Evolutionary conservation across 305 asterid species (phyloP).

Genomic region (Fraxinus dipetala): DNA sequence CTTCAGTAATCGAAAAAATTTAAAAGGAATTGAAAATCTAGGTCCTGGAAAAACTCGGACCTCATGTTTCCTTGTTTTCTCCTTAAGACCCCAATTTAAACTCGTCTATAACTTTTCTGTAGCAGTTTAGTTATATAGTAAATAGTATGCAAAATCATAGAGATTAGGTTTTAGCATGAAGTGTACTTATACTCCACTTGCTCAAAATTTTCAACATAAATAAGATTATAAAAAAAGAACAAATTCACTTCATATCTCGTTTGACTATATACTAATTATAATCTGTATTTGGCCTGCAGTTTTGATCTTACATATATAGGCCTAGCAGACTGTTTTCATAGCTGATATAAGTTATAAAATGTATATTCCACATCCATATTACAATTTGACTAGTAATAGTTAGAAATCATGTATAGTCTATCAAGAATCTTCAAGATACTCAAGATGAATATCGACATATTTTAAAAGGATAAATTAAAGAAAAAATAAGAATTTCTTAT

Average conservation of each 20-base stretch:
- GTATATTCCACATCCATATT: neutral
- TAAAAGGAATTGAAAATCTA: neutral
- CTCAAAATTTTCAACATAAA: neutral
- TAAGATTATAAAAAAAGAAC: neutral
- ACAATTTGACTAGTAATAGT: neutral
- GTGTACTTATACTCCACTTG: neutral
- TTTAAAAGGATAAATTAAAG: neutral
- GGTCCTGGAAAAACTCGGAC: neutral
- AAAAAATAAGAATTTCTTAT: neutral
- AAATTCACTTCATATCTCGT: neutral
- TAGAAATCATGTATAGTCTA: neutral
- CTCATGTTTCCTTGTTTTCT: neutral
- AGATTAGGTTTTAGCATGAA: neutral
- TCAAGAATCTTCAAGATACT: neutral
- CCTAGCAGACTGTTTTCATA: neutral
- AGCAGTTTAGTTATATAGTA: neutral
- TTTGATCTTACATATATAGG: neutral
- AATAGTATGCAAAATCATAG: neutral
- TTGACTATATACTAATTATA: neutral
- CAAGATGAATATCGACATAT: neutral
- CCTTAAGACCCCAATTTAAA: neutral
- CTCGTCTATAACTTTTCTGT: neutral
- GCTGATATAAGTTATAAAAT: neutral
- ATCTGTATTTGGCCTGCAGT: neutral
- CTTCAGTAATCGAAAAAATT: neutral